phyloP scores from a whole-genome alignment of 129 eudicot genomes.

The Kitagawia praeruptora region DNA sequence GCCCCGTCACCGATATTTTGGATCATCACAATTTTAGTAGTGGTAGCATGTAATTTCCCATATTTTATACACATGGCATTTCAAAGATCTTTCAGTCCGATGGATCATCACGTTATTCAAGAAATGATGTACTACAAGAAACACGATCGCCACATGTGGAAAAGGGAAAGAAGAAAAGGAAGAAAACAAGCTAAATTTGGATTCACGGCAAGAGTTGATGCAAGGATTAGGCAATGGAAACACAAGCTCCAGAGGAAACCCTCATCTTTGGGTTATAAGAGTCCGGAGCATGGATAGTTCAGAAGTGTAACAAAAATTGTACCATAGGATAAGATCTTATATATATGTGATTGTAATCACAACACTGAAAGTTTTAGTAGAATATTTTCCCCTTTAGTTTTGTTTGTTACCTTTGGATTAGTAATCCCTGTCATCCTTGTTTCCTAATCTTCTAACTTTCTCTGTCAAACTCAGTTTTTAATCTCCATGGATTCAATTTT shows the following conservation, averaged over 20 bases:
- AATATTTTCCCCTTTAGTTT: background rate
- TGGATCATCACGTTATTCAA: constrained; percentile 62
- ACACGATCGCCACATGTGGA: constrained; percentile 53
- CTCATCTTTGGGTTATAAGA: background rate
- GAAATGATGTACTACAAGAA: constrained; percentile 44
- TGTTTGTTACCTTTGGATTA: background rate
- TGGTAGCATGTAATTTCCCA: constrained; percentile 40
- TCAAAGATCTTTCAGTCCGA: constrained; percentile 47
- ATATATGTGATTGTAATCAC: background rate
- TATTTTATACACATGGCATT: constrained; percentile 33
- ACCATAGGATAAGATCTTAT: background rate
- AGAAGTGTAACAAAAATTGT: background rate
- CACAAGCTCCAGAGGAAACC: constrained; percentile 34
- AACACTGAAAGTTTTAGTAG: background rate
- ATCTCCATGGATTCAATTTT: too few species aligned
- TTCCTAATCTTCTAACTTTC: background rate
- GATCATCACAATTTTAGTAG: constrained; percentile 35
- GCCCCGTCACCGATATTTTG: constrained; percentile 47
- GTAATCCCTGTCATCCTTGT: background rate
- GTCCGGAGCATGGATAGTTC: background rate
- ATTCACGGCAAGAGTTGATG: constrained; percentile 65
- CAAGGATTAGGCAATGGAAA: constrained; percentile 38
- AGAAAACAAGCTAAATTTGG: constrained; percentile 47
- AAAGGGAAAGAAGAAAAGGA: constrained; percentile 41
- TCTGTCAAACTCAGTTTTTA: background rate